A percentile compares a stretch with the other conserved stretches of the same genome.
Evolutionary conservation across 2,329 filamentous ascomycete species (phyloP).

Genomic region (Botrytis paeoniae): DNA sequence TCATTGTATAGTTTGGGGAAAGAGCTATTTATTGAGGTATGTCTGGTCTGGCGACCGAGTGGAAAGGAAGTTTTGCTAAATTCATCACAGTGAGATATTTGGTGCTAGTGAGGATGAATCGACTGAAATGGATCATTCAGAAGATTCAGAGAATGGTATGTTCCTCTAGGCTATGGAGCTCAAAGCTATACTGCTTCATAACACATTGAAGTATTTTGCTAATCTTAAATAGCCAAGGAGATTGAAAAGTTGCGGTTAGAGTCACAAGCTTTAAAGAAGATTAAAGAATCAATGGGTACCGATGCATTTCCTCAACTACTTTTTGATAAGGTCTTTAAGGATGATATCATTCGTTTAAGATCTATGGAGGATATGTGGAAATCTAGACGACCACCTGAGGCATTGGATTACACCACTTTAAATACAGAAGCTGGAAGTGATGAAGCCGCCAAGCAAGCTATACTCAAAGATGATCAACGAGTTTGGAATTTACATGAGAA

Average conservation of each 20-base stretch:
- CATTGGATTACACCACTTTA: slow-evolving; percentile 66
- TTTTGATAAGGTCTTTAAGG: slow-evolving; percentile 88
- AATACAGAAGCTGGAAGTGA: slow-evolving; percentile 52
- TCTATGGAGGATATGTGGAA: slow-evolving; percentile 98
- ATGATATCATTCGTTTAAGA: slow-evolving; percentile 77
- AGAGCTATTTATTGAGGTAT: slow-evolving; percentile 86
- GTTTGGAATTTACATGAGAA: slow-evolving; percentile 83
- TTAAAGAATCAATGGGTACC: slow-evolving; percentile 77
- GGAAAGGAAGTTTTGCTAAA: slow-evolving; percentile 34
- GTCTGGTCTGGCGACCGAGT: slow-evolving; percentile 12
- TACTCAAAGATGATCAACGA: slow-evolving; percentile 66
- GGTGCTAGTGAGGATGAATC: slow-evolving; percentile 85
- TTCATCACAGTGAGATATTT: slow-evolving; percentile 69
- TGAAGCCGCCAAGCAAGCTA: slow-evolving; percentile 46
- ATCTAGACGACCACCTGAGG: slow-evolving; percentile 67
- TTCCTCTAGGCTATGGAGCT: slow-evolving; percentile 26
- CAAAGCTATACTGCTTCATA: slow-evolving; percentile 22
- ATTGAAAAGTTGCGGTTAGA: slow-evolving; percentile 86
- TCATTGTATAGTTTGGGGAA: slow-evolving; percentile 98
- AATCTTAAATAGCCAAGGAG: slow-evolving; percentile 57
- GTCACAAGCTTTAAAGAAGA: slow-evolving; percentile 76
- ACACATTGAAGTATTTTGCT: slow-evolving; percentile 12
- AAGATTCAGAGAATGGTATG: slow-evolving; percentile 74
- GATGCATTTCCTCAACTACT: slow-evolving; percentile 73
- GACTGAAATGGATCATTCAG: slow-evolving; percentile 72